Evolutionary conservation across 2,329 filamentous ascomycete genomes (phyloP).

Genomic region (Parascedosporium putredinis): DNA sequence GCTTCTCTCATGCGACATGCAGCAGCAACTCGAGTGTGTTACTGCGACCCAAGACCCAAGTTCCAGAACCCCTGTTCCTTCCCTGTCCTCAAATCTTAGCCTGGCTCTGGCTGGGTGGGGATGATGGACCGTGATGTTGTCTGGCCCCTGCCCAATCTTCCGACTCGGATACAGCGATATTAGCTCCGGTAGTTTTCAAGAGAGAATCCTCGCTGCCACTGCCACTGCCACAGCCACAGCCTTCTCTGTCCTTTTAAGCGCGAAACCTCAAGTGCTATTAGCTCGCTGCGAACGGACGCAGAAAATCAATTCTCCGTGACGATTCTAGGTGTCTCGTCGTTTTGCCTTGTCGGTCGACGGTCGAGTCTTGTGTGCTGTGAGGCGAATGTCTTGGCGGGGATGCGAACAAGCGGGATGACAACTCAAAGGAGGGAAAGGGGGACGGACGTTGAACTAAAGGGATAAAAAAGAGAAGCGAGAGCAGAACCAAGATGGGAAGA

Average conservation of each 20-base stretch:
- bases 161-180: neutral
- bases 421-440: neutral
- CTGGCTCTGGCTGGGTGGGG: neutral
- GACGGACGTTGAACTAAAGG: too few species aligned
- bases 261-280: too few species aligned
- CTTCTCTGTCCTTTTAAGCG: too few species aligned
- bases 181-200: neutral
- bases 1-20: neutral
- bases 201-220: neutral
- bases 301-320: too few species aligned
- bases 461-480: neutral
- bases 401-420: neutral
- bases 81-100: conserved; percentile 5
- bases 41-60: neutral
- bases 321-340: too few species aligned
- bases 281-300: too few species aligned
- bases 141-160: conserved; percentile 3
- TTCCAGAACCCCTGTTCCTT: conserved; percentile 3
- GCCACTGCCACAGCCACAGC: neutral
- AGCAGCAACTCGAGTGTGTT: neutral
- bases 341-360: too few species aligned
- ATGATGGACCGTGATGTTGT: neutral
- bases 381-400: too few species aligned
- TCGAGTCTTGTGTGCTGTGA: too few species aligned
- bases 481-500: neutral